phyloP scores from a whole-genome alignment of 495 filamentous ascomycete genomes.

The Xylaria flabelliformis region DNA sequence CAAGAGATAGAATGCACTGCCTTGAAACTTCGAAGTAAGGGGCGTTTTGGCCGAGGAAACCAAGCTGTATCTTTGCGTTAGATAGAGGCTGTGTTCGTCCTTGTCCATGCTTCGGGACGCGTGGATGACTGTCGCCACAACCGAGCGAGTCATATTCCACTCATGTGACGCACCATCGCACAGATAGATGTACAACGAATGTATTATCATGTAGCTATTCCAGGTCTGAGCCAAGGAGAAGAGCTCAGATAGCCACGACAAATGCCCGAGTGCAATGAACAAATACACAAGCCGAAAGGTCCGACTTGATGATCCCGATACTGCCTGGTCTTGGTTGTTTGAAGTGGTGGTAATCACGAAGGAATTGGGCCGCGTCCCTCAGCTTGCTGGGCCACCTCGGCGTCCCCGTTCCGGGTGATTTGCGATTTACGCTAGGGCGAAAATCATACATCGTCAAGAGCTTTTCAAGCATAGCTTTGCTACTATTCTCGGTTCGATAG shows the following conservation, averaged over 20 bases:
- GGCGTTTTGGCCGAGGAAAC: neutral
- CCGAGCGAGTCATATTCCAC: constrained; percentile 23
- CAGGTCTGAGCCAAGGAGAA: constrained; percentile 23
- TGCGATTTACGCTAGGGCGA: constrained; percentile 18
- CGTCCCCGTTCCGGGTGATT: constrained; percentile 16
- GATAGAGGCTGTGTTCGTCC: constrained; percentile 12
- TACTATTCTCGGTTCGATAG: constrained; percentile 3
- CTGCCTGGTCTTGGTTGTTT: neutral
- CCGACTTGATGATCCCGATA: constrained; percentile 2
- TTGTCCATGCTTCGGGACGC: constrained; percentile 11
- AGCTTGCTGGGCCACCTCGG: constrained; percentile 5
- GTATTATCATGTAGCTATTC: constrained; percentile 40
- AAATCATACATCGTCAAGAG: neutral
- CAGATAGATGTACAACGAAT: constrained; percentile 37
- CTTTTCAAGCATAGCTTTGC: constrained; percentile 13
- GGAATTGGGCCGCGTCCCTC: constrained; percentile 11
- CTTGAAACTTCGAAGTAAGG: neutral
- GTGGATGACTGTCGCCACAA: constrained; percentile 21
- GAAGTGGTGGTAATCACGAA: constrained; percentile 1
- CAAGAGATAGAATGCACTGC: constrained; percentile 66
- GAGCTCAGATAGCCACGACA: neutral
- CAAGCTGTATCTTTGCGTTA: constrained; percentile 1
- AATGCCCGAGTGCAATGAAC: neutral
- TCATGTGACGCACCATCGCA: constrained; percentile 22
- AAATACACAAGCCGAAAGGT: constrained; percentile 6